Conservation (phyloP, 495 filamentous ascomycete species). For the Clavariopsis aquatica region DNA sequence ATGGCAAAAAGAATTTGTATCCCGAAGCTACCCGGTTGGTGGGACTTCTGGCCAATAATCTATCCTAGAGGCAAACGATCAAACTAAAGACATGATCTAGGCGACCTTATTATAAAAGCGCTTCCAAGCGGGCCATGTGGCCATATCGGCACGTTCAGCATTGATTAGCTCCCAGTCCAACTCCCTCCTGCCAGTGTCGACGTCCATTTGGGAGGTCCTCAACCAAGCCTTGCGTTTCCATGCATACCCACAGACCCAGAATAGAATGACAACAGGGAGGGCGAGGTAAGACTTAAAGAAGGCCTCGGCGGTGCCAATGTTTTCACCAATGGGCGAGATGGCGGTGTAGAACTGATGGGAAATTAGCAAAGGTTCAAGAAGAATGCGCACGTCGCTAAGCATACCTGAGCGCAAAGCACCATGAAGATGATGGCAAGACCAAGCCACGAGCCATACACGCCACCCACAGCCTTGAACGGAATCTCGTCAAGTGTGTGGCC, state of each 20-base stretch:
- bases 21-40: no score
- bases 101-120: conserved; percentile 51
- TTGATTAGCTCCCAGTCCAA: conserved; percentile 59
- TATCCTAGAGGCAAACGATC: no score
- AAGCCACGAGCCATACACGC: conserved; percentile 67
- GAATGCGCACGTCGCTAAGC: no score
- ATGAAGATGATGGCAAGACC: conserved; percentile 63
- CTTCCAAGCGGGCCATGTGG: conserved; percentile 55
- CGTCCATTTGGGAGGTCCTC: conserved; percentile 57
- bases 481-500: conserved; percentile 69
- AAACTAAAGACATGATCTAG: conserved; percentile 35
- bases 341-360: conserved; percentile 53
- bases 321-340: conserved; percentile 49
- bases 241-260: conserved; percentile 55
- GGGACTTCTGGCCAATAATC: no score
- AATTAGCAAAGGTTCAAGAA: not conserved
- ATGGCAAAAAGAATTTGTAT: no score
- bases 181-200: conserved; percentile 63
- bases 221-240: conserved; percentile 66
- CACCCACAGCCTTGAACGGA: conserved; percentile 65
- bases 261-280: conserved; percentile 57
- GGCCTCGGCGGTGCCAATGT: conserved; percentile 50
- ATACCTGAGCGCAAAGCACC: conserved; percentile 62
- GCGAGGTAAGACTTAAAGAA: conserved; percentile 70
- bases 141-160: conserved; percentile 47